phyloP scores from a whole-genome alignment of 2,329 filamentous ascomycete species.

The Elsinoe batatas region DNA sequence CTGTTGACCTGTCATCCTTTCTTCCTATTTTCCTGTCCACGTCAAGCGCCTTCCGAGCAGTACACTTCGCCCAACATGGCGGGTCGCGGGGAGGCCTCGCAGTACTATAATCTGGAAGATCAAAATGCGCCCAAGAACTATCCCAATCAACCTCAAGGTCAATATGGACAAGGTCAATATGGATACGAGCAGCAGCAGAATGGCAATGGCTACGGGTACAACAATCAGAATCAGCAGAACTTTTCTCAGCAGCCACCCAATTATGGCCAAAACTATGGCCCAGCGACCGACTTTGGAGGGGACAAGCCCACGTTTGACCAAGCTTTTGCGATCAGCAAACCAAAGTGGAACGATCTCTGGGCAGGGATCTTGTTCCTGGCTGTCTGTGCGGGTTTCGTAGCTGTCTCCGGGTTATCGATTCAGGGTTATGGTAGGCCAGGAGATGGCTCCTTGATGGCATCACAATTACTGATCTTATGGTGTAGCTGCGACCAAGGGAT shows the following conservation, averaged over 20 bases:
- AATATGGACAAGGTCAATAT: conserved; percentile 25
- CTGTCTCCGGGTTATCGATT: conserved; percentile 64
- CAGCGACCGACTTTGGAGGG: conserved; percentile 23
- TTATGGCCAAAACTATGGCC: conserved; percentile 30
- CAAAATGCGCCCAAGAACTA: conserved; percentile 16
- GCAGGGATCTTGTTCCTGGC: conserved; percentile 68
- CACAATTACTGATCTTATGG: too few species aligned
- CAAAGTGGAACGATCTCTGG: conserved; percentile 90
- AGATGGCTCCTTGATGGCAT: too few species aligned
- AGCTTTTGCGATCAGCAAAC: conserved; percentile 68
- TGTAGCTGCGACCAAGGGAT: conserved; percentile 45
- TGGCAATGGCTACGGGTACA: conserved; percentile 21
- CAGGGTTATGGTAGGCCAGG: conserved; percentile 51
- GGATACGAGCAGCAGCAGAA: conserved; percentile 24
- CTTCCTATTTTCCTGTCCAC: not conserved
- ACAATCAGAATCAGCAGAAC: conserved; percentile 16
- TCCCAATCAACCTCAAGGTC: conserved; percentile 15
- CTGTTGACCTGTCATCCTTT: not conserved
- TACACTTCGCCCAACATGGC: conserved; percentile 15
- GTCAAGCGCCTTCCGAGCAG: not conserved
- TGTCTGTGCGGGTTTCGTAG: conserved; percentile 63
- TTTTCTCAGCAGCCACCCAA: conserved; percentile 26
- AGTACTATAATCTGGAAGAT: conserved; percentile 29
- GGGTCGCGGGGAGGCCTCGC: conserved; percentile 26
- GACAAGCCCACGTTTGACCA: conserved; percentile 59